Conservation (phyloP, 352 stramenopile species). For the Lagenidium giganteum region DNA sequence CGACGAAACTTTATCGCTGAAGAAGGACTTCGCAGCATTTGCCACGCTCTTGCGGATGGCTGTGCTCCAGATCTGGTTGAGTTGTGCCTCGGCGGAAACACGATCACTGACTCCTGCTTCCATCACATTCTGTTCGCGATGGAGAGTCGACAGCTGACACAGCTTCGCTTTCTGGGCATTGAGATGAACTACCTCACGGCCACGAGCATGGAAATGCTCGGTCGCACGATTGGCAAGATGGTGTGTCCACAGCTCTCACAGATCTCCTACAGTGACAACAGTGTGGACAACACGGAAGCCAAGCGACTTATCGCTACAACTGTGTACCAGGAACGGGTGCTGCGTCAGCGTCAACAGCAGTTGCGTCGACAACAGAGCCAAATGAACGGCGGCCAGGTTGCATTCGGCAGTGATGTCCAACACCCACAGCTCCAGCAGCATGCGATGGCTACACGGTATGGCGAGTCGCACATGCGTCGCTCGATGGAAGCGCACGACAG, state of each 20-base stretch:
- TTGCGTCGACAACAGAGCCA: slow-evolving; percentile 20
- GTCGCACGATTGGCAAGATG: slow-evolving; percentile 74
- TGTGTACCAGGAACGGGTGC: slow-evolving; percentile 75
- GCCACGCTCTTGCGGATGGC: slow-evolving; percentile 62
- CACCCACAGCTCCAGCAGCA: neutral
- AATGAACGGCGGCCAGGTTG: neutral
- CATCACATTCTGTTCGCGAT: slow-evolving; percentile 79
- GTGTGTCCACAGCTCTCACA: slow-evolving; percentile 75
- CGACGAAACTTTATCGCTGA: slow-evolving; percentile 85
- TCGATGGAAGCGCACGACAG: neutral
- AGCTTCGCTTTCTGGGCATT: slow-evolving; percentile 73
- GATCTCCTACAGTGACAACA: slow-evolving; percentile 87
- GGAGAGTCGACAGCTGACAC: slow-evolving; percentile 56
- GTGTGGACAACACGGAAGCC: slow-evolving; percentile 61
- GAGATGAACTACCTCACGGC: slow-evolving; percentile 84
- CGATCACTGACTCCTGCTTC: slow-evolving; percentile 80
- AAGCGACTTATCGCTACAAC: slow-evolving; percentile 73
- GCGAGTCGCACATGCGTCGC: slow-evolving; percentile 6
- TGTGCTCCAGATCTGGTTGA: slow-evolving; percentile 63
- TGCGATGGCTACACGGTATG: neutral
- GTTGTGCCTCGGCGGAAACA: slow-evolving; percentile 79
- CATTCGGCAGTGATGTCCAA: neutral
- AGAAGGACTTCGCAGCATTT: slow-evolving; percentile 65
- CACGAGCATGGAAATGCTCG: slow-evolving; percentile 84
- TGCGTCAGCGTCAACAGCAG: slow-evolving; percentile 48